phyloP scores from a whole-genome alignment of 768 basidiomycete species.

The Pisolithus tinctorius region DNA sequence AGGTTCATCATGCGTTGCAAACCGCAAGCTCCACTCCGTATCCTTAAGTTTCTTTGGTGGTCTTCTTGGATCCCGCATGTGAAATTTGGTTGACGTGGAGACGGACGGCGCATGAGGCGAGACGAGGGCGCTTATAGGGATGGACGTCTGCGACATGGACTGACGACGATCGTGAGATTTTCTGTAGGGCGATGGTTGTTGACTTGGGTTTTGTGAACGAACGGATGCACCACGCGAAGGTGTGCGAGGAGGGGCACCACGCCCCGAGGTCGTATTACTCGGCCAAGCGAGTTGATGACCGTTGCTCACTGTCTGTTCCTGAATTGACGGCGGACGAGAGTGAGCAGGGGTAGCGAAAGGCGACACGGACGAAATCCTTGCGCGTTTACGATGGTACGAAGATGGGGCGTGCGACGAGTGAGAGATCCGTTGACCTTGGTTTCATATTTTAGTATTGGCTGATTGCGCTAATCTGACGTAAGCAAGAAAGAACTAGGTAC shows the following conservation, averaged over 20 bases:
- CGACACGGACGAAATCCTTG: constrained; percentile 43
- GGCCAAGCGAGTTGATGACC: constrained; percentile 24
- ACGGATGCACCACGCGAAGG: constrained; percentile 33
- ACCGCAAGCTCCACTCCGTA: constrained; percentile 58
- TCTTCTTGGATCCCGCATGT: constrained; percentile 76
- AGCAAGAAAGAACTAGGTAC: constrained; percentile 20
- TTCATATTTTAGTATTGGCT: constrained; percentile 19
- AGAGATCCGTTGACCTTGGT: constrained; percentile 48
- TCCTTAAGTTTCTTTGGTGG: constrained; percentile 47
- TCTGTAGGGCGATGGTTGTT: constrained; percentile 13
- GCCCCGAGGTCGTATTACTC: constrained; percentile 26
- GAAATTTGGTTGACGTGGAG: constrained; percentile 50
- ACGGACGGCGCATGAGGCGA: constrained; percentile 76
- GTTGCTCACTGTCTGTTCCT: constrained; percentile 19
- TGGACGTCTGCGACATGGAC: constrained; percentile 66
- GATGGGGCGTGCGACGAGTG: constrained; percentile 58
- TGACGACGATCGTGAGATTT: constrained; percentile 34
- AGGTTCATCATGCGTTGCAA: constrained; percentile 46
- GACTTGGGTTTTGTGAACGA: constrained; percentile 25
- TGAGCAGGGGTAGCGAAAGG: constrained; percentile 27
- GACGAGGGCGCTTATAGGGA: constrained; percentile 72
- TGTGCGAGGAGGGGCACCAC: constrained; percentile 21
- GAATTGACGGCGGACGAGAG: constrained; percentile 24
- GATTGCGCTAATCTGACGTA: constrained; percentile 15
- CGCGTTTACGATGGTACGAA: constrained; percentile 67